phyloP scores from a whole-genome alignment of 371 early-diverging fungal genomes.

The Smittium mucronatum region DNA sequence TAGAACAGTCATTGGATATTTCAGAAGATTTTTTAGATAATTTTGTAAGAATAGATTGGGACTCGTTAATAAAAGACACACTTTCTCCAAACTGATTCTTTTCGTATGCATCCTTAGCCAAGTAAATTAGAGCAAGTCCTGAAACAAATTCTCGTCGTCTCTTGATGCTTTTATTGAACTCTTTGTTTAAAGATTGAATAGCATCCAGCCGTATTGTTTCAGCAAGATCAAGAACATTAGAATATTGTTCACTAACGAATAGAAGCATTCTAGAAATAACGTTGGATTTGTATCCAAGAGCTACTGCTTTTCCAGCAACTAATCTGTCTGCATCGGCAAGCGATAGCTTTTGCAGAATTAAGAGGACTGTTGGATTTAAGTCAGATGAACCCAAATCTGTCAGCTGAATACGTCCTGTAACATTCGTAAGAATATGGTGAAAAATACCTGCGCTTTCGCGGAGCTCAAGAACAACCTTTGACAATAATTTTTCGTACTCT shows the following conservation, averaged over 20 bases:
- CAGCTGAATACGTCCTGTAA: conserved; percentile 18
- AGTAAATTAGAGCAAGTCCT: conserved; percentile 29
- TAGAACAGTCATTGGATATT: too few relatives aligned
- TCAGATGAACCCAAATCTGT: conserved; percentile 25
- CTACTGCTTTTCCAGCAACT: conserved; percentile 29
- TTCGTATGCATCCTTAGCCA: conserved; percentile 30
- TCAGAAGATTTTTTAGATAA: conserved; percentile 13
- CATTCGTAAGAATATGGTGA: conserved; percentile 20
- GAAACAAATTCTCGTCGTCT: conserved; percentile 28
- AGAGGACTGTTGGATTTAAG: conserved; percentile 26
- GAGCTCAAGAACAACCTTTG: conserved; percentile 25
- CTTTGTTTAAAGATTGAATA: conserved; percentile 9
- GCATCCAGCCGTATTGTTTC: conserved; percentile 25
- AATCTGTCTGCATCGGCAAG: conserved; percentile 33
- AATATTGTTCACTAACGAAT: conserved; percentile 29
- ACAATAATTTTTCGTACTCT: conserved; percentile 9
- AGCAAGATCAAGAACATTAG: conserved; percentile 18
- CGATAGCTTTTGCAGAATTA: conserved; percentile 31
- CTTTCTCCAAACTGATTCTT: conserved; percentile 29
- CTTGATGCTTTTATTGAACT: conserved; percentile 24
- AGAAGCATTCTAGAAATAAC: conserved; percentile 27
- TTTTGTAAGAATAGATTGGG: conserved; percentile 19
- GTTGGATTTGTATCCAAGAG: conserved; percentile 23
- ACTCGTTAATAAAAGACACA: conserved; percentile 31
- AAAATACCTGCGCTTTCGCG: conserved; percentile 32